Base-by-base conservation (phyloP, 148 eudicot species). In the Polygonum aviculare region DNA sequence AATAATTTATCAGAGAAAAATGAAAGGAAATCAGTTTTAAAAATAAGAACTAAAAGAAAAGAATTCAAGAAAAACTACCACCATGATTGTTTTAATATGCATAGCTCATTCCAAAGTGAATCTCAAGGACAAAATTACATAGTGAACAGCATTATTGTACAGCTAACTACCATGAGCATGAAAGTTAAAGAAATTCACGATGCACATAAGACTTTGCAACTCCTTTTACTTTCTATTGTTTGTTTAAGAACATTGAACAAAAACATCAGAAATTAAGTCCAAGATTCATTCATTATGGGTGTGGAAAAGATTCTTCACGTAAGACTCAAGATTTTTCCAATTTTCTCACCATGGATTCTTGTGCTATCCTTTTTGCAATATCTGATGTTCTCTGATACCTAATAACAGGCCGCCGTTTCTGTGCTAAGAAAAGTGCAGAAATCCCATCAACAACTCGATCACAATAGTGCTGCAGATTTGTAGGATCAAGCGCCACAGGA, bases 321-420 rank as follows among this genome's bases (percentile, higher is more conserved):
- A 44, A 70, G 26, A 54, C 19, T 15, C 72, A 38, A 19, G 45
- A 63, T 67, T 65, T 44, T 19, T 74, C 49, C 78, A 82, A n/a
- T 73, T 14, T 44, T 74, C 98, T 89, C 77, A 94, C 98, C 77
- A 83, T 76, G 19, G 94, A 83, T 71, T 89, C 93, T 67, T 94
- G 98, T 35, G 98, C 97, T 79, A 94, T 82, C 83, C 90, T 82
- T 89, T 92, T 94, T 12, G 98, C 93, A 83, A 92, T 87, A 86
- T 94, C 98, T 72, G 98, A 94, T 72, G 98, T 87, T 70, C 89
- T 82, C 50, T 94, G 96, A 84, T 90, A 94, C 81, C 98, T 87
- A 80, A 94, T 89, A 55, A 92, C 78, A 74, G 98, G 98, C 15
- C 98, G 83, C 22, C 95, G 88, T 82, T 94, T 94, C 22, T 92